Evolutionary conservation across 768 basidiomycete species (phyloP).

Genomic region (Mycena vulgaris): DNA sequence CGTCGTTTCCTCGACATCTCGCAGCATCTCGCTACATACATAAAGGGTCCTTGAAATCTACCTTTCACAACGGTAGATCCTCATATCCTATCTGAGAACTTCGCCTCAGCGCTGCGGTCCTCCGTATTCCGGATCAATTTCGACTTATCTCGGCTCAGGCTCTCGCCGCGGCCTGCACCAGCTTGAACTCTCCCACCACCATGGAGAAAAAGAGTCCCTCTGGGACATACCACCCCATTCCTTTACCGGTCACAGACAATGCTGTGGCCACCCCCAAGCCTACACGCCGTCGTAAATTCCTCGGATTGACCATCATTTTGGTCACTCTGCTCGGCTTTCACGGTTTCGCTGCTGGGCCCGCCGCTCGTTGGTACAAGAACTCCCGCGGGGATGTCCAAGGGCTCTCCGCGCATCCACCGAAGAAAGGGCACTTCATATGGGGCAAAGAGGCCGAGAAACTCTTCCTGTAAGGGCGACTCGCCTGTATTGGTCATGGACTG

Average conservation of each 20-base stretch:
- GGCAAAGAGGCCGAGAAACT: conserved; percentile 50
- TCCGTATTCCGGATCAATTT: too few species aligned
- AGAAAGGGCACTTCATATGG: conserved; percentile 31
- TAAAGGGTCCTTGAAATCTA: too few species aligned
- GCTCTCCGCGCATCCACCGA: conserved; percentile 13
- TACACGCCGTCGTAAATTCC: conserved; percentile 17
- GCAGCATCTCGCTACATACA: too few species aligned
- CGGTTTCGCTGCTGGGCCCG: conserved; percentile 16
- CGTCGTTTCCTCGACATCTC: background rate
- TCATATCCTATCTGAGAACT: too few species aligned
- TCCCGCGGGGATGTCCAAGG: conserved; percentile 3
- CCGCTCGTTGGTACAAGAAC: conserved; percentile 22
- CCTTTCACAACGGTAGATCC: too few species aligned
- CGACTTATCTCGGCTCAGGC: background rate
- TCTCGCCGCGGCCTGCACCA: background rate
- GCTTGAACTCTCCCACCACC: conserved; percentile 22
- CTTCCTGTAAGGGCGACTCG: conserved; percentile 42
- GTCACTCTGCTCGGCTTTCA: conserved; percentile 28
- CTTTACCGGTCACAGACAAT: conserved; percentile 32
- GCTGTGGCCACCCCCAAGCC: conserved; percentile 20
- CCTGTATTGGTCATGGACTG: background rate
- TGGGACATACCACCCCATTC: conserved; percentile 31
- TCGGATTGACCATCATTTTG: conserved; percentile 25
- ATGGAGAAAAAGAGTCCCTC: conserved; percentile 31
- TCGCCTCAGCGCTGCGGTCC: too few species aligned